Conservation (phyloP, 2,329 filamentous ascomycete species). For the Phoma sp. region DNA sequence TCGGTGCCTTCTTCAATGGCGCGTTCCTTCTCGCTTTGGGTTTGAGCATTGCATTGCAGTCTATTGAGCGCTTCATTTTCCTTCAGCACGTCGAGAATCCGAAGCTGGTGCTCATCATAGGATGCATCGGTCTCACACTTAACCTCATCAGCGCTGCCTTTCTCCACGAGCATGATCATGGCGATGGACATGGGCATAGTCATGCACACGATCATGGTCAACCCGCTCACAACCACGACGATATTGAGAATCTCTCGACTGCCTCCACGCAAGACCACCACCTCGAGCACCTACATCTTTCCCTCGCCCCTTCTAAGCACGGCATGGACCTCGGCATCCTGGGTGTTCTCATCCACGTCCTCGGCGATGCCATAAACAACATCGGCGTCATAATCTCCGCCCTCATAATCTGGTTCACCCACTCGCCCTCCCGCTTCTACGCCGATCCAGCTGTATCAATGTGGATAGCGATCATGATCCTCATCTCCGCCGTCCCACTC, state of each 20-base stretch:
- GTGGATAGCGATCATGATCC: slow-evolving; percentile 75
- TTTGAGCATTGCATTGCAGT: slow-evolving; percentile 74
- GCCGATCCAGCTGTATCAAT: slow-evolving; percentile 74
- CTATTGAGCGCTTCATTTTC: slow-evolving; percentile 71
- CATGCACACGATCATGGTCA: slow-evolving; percentile 25
- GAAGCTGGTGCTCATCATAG: slow-evolving; percentile 71
- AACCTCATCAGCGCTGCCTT: slow-evolving; percentile 72
- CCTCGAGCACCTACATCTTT: slow-evolving; percentile 36
- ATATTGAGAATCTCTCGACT: slow-evolving; percentile 31
- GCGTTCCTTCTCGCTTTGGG: slow-evolving; percentile 75
- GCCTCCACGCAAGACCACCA: slow-evolving; percentile 23
- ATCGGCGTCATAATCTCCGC: slow-evolving; percentile 75
- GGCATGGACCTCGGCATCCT: slow-evolving; percentile 70
- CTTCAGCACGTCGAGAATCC: slow-evolving; percentile 67
- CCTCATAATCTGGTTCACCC: slow-evolving; percentile 70
- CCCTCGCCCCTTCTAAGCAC: slow-evolving; percentile 28
- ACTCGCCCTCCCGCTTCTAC: slow-evolving; percentile 67
- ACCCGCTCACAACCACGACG: slow-evolving; percentile 21
- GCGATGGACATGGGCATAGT: slow-evolving; percentile 45
- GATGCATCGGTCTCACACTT: slow-evolving; percentile 68
- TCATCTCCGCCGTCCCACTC: slow-evolving; percentile 68
- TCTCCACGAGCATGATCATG: slow-evolving; percentile 61
- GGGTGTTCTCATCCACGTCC: slow-evolving; percentile 72
- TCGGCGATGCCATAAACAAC: slow-evolving; percentile 78
- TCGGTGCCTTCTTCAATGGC: slow-evolving; percentile 83